These are phyloP conservation scores for Eutreptiella sp. DNA, from an alignment of 208 protist species.

Conservation along the genomic window DNA sequence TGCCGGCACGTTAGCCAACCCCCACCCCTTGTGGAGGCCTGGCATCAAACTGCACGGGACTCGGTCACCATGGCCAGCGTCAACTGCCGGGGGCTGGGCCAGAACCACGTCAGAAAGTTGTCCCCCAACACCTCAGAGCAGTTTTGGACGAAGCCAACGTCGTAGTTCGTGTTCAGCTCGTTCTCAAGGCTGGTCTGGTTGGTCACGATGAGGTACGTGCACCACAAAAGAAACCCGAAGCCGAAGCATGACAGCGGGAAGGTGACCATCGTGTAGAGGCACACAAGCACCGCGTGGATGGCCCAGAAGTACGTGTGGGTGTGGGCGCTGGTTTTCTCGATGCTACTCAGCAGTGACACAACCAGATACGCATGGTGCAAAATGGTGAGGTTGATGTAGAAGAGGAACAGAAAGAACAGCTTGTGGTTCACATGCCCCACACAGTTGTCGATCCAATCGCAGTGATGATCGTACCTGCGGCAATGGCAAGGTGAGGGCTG, in stretches of 20 bases:
- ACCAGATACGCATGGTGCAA: slow-evolving; percentile 1
- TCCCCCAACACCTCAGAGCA: too few relatives aligned
- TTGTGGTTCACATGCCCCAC: slow-evolving; percentile 33
- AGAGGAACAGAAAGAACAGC: slow-evolving; percentile 32
- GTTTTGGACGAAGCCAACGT: too few relatives aligned
- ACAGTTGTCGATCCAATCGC: slow-evolving; percentile 35
- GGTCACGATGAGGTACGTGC: slow-evolving; percentile 39
- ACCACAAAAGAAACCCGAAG: slow-evolving; percentile 29
- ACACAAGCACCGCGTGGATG: not conserved
- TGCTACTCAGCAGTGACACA: too few relatives aligned
- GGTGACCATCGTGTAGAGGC: not conserved
- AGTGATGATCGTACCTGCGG: slow-evolving; percentile 27
- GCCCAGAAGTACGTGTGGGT: not conserved
- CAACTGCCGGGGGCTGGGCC: too few relatives aligned
- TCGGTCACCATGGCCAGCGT: too few relatives aligned
- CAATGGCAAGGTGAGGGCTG: too few relatives aligned
- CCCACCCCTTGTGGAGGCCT: too few relatives aligned
- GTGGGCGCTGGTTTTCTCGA: not conserved
- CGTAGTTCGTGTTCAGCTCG: too few relatives aligned
- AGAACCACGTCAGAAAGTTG: too few relatives aligned
- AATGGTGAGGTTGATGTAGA: slow-evolving; percentile 24
- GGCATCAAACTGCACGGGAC: too few relatives aligned
- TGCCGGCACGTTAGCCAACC: too few relatives aligned
- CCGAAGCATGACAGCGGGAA: slow-evolving; percentile 11
- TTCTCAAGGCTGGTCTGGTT: slow-evolving; percentile 53